phyloP scores from a whole-genome alignment of 345 rosid species.

The Salix dunnii region DNA sequence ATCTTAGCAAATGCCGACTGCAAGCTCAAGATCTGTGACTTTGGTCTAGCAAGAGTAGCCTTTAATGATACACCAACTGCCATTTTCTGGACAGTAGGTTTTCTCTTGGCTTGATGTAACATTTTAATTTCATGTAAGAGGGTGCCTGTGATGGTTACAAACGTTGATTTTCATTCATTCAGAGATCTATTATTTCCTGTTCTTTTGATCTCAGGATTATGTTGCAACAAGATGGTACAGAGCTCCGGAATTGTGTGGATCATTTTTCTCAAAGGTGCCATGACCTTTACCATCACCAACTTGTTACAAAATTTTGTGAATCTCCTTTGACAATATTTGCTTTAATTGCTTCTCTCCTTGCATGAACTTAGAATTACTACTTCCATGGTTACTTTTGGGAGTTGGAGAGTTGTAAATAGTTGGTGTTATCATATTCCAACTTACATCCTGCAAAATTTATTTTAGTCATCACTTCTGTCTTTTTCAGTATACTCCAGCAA shows the following conservation, averaged over 20 bases:
- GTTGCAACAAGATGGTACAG: slow-evolving; percentile 97
- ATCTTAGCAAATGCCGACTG: slow-evolving; percentile 95
- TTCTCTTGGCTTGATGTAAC: background rate
- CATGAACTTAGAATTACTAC: background rate
- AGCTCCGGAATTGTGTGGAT: slow-evolving; percentile 96
- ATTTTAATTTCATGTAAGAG: background rate
- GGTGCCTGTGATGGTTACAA: background rate
- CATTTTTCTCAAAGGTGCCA: slow-evolving; percentile 89
- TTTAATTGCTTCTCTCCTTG: background rate
- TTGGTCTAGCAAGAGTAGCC: slow-evolving; percentile 97
- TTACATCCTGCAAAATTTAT: background rate
- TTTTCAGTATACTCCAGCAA: slow-evolving; percentile 91
- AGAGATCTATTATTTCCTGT: background rate
- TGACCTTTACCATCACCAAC: slow-evolving; percentile 14
- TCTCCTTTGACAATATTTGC: background rate
- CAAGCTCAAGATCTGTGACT: slow-evolving; percentile 94
- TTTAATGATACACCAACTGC: slow-evolving; percentile 92
- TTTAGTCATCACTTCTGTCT: background rate
- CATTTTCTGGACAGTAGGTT: slow-evolving; percentile 86
- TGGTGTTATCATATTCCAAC: background rate
- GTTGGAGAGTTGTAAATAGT: background rate
- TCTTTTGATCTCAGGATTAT: slow-evolving; percentile 57
- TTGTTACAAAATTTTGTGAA: slow-evolving; percentile 21
- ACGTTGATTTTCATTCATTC: background rate
- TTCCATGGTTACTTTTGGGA: background rate